A percentile compares a stretch with the other conserved stretches of the same genome.
phyloP scores from a whole-genome alignment of 2,329 filamentous ascomycete species.

The Cryphonectria radicalis region DNA sequence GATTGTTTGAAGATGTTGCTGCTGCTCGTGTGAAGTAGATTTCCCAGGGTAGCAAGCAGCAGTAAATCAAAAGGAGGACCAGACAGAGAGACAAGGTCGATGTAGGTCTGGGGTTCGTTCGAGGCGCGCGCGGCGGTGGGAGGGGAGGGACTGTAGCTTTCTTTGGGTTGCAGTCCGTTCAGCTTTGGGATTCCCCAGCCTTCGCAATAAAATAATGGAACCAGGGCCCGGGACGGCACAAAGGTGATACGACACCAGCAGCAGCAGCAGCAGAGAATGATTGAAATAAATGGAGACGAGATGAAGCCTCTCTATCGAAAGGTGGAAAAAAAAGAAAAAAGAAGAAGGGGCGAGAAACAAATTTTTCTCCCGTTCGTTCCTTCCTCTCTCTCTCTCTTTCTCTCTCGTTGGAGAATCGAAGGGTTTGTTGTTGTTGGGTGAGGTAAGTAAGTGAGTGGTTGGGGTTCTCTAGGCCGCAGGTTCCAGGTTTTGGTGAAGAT shows the following conservation, averaged over 20 bases:
- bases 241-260: constrained; percentile 14
- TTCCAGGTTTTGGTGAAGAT: neutral
- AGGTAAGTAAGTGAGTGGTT: constrained; percentile 1
- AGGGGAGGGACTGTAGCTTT: constrained; percentile 24
- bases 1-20: constrained; percentile 9
- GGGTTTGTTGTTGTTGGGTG: neutral
- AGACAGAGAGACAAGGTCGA: constrained; percentile 1
- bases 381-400: no score
- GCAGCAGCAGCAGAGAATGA: constrained; percentile 10
- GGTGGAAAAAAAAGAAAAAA: neutral
- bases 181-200: constrained; percentile 26
- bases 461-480: neutral
- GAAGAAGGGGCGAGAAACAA: no score
- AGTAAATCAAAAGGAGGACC: neutral
- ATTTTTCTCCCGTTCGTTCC: no score
- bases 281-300: neutral
- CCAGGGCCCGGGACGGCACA: constrained; percentile 18
- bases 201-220: constrained; percentile 27
- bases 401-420: neutral
- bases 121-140: constrained; percentile 4
- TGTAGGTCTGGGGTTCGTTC: constrained; percentile 2
- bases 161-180: constrained; percentile 16
- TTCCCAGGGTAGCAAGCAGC: neutral
- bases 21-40: neutral
- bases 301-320: neutral